Evolutionary conservation across 441 rosid species (phyloP).

Genomic region (Jatropha multifida): DNA sequence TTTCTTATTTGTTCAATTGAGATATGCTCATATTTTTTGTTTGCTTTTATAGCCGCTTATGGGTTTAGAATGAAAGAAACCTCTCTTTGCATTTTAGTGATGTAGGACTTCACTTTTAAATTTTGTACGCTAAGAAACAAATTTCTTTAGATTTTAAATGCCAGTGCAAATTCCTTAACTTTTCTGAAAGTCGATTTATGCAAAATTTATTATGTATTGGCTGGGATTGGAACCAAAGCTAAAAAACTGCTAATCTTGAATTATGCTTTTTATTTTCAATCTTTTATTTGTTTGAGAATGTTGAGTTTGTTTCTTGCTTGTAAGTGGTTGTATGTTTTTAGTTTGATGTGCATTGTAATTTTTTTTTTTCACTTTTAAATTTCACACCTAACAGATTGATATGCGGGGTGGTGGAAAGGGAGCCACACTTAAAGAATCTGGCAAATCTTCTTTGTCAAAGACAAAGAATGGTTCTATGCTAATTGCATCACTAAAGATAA

Average conservation of each 20-base stretch:
- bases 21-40: not conserved
- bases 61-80: not conserved
- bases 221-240: not conserved
- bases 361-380: constrained; percentile 7
- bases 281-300: too few relatives aligned
- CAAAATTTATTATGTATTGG: not conserved
- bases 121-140: not conserved
- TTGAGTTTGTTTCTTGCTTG: constrained; percentile 1
- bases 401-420: constrained; percentile 40
- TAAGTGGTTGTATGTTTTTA: not conserved
- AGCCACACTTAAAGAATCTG: constrained; percentile 33
- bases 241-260: too few relatives aligned
- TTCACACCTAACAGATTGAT: constrained; percentile 25
- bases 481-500: constrained; percentile 51
- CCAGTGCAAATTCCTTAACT: not conserved
- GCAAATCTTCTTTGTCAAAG: constrained; percentile 40
- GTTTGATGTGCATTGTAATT: not conserved
- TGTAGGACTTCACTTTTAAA: not conserved
- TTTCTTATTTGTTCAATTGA: not conserved
- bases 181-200: not conserved
- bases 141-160: not conserved
- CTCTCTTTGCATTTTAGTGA: constrained; percentile 7
- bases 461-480: constrained; percentile 52
- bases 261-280: too few relatives aligned
- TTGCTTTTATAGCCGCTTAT: not conserved